Conservation (phyloP, 2,329 filamentous ascomycete species). For the Cryphonectria japonica region DNA sequence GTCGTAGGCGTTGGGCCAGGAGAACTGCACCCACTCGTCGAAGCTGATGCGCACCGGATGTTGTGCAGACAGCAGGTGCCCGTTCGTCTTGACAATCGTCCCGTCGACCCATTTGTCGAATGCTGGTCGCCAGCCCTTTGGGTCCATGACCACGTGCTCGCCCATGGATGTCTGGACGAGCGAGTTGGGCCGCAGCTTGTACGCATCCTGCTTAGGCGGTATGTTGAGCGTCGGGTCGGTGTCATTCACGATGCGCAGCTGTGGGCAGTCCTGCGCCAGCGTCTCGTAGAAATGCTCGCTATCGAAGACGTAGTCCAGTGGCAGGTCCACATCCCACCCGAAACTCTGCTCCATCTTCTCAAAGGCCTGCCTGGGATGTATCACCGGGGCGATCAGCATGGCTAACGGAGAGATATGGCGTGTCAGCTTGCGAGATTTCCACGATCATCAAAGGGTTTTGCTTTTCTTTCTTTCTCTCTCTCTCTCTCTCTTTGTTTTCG, state of each 20-base stretch:
- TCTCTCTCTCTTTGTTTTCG: not conserved
- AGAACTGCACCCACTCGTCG: conserved; percentile 26
- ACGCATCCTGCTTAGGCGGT: conserved; percentile 17
- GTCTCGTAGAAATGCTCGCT: conserved; percentile 26
- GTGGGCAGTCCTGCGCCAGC: conserved; percentile 25
- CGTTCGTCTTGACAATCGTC: not conserved
- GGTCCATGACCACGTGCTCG: conserved; percentile 19
- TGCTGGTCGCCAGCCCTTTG: conserved; percentile 10
- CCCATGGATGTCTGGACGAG: conserved; percentile 10
- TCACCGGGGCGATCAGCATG: conserved; percentile 18
- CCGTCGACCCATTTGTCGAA: conserved; percentile 17
- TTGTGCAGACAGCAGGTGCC: conserved; percentile 1
- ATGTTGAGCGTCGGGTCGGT: conserved; percentile 13
- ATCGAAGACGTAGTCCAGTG: conserved; percentile 27
- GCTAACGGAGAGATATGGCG: not conserved
- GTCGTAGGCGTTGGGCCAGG: conserved; percentile 26
- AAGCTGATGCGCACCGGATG: conserved; percentile 22
- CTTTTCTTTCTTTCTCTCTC: not conserved
- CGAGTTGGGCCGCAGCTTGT: conserved; percentile 11
- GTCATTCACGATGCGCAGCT: conserved; percentile 25
- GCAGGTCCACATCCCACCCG: conserved; percentile 22
- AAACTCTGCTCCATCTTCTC: conserved; percentile 26
- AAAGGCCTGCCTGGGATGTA: conserved; percentile 23
- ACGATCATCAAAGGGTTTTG: too few relatives aligned
- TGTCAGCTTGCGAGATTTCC: not conserved